Evolutionary conservation across 2,329 filamentous ascomycete species (phyloP).

Genomic region (Blastomyces gilchristii): DNA sequence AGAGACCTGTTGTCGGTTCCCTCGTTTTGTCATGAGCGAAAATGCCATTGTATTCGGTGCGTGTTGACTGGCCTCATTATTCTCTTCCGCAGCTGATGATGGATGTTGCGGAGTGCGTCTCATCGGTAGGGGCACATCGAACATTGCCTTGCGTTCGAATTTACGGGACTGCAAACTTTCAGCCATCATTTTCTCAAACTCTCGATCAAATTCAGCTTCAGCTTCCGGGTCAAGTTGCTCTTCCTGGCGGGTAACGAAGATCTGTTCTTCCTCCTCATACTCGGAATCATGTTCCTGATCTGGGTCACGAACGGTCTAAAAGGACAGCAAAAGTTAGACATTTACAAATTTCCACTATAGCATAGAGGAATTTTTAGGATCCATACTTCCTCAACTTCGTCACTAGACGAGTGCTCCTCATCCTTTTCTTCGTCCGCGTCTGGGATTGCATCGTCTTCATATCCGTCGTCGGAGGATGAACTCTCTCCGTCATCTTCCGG

Average conservation of each 20-base stretch:
- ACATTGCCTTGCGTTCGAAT: slow-evolving; percentile 86
- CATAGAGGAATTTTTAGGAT: slow-evolving; percentile 12
- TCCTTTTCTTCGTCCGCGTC: slow-evolving; percentile 49
- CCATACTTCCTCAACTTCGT: slow-evolving; percentile 34
- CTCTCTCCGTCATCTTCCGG: slow-evolving; percentile 62
- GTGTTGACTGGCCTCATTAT: slow-evolving; percentile 25
- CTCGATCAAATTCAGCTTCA: slow-evolving; percentile 94
- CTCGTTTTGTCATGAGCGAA: slow-evolving; percentile 87
- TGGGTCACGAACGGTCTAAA: slow-evolving; percentile 34
- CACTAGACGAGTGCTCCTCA: slow-evolving; percentile 45
- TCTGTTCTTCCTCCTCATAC: slow-evolving; percentile 70
- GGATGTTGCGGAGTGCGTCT: slow-evolving; percentile 56
- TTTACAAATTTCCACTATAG: background rate
- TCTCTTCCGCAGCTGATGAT: slow-evolving; percentile 27
- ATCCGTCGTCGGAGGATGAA: slow-evolving; percentile 65
- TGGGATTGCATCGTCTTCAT: slow-evolving; percentile 48
- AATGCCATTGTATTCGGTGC: slow-evolving; percentile 75
- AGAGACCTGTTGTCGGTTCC: slow-evolving; percentile 81
- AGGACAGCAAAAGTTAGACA: background rate
- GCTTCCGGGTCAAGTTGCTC: slow-evolving; percentile 85
- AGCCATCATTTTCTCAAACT: slow-evolving; percentile 96
- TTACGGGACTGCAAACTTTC: slow-evolving; percentile 93
- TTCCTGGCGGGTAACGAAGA: slow-evolving; percentile 82
- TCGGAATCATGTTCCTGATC: slow-evolving; percentile 43
- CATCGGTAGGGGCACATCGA: slow-evolving; percentile 96